Evolutionary conservation across 1,284 basidiomycete genomes (phyloP).

Genomic region (Melampsora larici-populina): DNA sequence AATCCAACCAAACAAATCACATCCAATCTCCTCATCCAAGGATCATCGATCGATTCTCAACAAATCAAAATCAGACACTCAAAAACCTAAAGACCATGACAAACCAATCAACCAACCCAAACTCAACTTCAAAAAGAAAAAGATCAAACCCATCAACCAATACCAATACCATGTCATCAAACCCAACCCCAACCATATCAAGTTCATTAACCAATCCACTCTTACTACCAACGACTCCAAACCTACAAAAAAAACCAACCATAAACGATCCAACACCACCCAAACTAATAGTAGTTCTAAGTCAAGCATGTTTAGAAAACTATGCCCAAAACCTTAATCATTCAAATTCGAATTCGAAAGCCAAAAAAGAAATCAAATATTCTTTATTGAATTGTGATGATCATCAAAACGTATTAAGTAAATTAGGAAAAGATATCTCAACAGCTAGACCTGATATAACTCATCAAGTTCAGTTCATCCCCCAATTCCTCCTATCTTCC

Average conservation of each 20-base stretch:
- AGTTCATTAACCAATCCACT: slow-evolving; percentile 27
- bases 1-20: too few species aligned
- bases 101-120: not conserved
- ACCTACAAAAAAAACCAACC: not conserved
- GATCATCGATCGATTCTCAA: too few species aligned
- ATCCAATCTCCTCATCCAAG: too few species aligned
- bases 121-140: not conserved
- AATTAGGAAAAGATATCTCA: slow-evolving; percentile 95
- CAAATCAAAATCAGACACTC: not conserved
- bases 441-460: slow-evolving; percentile 98
- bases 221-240: slow-evolving; percentile 4
- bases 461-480: slow-evolving; percentile 68
- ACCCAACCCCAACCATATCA: not conserved
- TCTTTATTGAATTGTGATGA: slow-evolving; percentile 97
- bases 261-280: not conserved
- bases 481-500: slow-evolving; percentile 20
- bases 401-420: slow-evolving; percentile 96
- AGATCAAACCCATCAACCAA: not conserved
- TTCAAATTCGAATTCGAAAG: not conserved
- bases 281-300: slow-evolving; percentile 40
- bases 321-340: slow-evolving; percentile 16
- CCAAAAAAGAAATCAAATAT: slow-evolving; percentile 77
- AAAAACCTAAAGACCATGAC: not conserved
- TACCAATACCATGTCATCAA: not conserved
- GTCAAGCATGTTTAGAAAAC: slow-evolving; percentile 35